A percentile compares a stretch with the other conserved stretches of the same genome.
Evolutionary conservation across 495 filamentous ascomycete genomes (phyloP).

Genomic region (Bombardia bombarda): DNA sequence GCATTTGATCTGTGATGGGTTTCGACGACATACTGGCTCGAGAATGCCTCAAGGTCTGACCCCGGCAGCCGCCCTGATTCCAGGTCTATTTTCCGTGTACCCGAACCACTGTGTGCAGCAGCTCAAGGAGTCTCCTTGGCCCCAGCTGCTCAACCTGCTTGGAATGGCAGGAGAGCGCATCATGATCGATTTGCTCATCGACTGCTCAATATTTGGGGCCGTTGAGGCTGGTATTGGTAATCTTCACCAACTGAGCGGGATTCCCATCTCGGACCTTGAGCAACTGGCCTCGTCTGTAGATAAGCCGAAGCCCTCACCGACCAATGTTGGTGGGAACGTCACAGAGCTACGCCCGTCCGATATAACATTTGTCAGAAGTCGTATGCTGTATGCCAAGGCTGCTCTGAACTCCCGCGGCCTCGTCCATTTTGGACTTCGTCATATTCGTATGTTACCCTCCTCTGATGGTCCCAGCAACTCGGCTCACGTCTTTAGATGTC

Average conservation of each 20-base stretch:
- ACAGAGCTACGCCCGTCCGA: slow-evolving; percentile 38
- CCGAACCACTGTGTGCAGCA: slow-evolving; percentile 62
- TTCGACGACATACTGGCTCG: slow-evolving; percentile 34
- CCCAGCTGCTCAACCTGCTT: slow-evolving; percentile 58
- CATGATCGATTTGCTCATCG: slow-evolving; percentile 71
- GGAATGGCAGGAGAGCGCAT: slow-evolving; percentile 70
- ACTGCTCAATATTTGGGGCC: slow-evolving; percentile 69
- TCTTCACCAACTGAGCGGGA: slow-evolving; percentile 74
- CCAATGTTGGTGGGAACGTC: slow-evolving; percentile 1
- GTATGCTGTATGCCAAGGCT: slow-evolving; percentile 79
- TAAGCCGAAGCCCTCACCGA: slow-evolving; percentile 11
- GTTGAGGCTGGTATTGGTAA: slow-evolving; percentile 51
- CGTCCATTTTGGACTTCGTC: slow-evolving; percentile 65
- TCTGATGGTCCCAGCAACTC: background rate
- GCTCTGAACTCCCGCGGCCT: slow-evolving; percentile 57
- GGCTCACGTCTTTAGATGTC: slow-evolving; percentile 52
- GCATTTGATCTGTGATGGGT: slow-evolving; percentile 77
- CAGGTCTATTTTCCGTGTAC: slow-evolving; percentile 46
- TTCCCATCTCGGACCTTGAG: slow-evolving; percentile 30
- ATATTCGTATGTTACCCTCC: slow-evolving; percentile 59
- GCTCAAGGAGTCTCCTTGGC: slow-evolving; percentile 68
- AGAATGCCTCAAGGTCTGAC: slow-evolving; percentile 6
- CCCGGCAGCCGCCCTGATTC: slow-evolving; percentile 15
- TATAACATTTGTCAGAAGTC: slow-evolving; percentile 71
- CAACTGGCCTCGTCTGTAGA: slow-evolving; percentile 7